phyloP scores from a whole-genome alignment of 2,329 filamentous ascomycete genomes.

The Lecanicillium sp. region DNA sequence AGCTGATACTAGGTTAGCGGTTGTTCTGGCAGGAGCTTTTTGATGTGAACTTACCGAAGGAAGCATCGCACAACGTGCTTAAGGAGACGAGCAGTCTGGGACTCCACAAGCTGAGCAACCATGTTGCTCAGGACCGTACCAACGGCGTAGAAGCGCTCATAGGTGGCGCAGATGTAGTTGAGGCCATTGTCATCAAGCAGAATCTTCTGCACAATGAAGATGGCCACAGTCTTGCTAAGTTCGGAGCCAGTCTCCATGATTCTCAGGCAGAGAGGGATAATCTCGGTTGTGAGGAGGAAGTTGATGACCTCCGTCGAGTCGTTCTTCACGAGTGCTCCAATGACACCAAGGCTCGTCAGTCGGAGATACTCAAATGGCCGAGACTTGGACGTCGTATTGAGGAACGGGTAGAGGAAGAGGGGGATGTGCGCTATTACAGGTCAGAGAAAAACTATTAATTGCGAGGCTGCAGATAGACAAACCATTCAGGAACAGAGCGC shows the following conservation, averaged over 20 bases:
- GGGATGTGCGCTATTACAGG: slow-evolving; percentile 74
- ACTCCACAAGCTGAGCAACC: slow-evolving; percentile 95
- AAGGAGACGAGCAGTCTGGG: slow-evolving; percentile 88
- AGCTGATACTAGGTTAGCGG: slow-evolving; percentile 38
- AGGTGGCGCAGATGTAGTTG: slow-evolving; percentile 97
- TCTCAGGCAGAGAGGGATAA: slow-evolving; percentile 91
- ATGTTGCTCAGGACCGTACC: slow-evolving; percentile 97
- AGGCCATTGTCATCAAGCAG: slow-evolving; percentile 92
- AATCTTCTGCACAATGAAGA: slow-evolving; percentile 99
- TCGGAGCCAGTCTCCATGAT: slow-evolving; percentile 99
- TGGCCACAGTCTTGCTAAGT: slow-evolving; percentile 96
- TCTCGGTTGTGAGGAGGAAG: slow-evolving; percentile 95
- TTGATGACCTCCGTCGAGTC: slow-evolving; percentile 98
- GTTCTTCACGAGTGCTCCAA: slow-evolving; percentile 96
- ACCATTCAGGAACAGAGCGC: slow-evolving; percentile 91
- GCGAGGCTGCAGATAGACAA: slow-evolving; percentile 18
- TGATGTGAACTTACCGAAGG: slow-evolving; percentile 57
- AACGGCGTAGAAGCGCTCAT: slow-evolving; percentile 96
- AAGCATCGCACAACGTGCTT: slow-evolving; percentile 99
- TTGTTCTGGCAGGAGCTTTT: too few species aligned
- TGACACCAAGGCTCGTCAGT: slow-evolving; percentile 90
- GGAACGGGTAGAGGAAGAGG: slow-evolving; percentile 93
- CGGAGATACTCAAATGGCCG: slow-evolving; percentile 96
- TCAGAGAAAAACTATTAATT: slow-evolving; percentile 5
- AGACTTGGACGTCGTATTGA: slow-evolving; percentile 98